phyloP scores from a whole-genome alignment of 208 protist genomes.

The Phytomonas sp. region DNA sequence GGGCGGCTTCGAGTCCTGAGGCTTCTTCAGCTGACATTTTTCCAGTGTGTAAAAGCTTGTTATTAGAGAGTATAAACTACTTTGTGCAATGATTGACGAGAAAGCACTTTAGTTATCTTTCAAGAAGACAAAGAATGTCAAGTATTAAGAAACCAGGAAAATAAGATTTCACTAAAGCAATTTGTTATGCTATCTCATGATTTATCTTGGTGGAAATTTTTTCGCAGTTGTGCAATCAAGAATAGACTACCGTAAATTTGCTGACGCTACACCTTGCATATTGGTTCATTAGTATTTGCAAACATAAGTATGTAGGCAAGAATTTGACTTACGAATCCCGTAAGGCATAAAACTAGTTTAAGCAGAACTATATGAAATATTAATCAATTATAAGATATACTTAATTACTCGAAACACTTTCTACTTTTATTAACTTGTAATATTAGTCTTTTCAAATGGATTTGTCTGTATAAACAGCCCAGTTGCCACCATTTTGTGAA shows the following conservation, averaged over 20 bases:
- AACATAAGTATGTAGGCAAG: background rate
- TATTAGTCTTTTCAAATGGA: slow-evolving; percentile 19
- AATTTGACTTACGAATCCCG: background rate
- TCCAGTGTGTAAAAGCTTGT: slow-evolving; percentile 6
- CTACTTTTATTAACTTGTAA: slow-evolving; percentile 6
- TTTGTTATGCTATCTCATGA: background rate
- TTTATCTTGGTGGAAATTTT: background rate
- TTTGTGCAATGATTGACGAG: slow-evolving; percentile 1
- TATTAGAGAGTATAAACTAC: slow-evolving; percentile 6
- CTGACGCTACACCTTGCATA: background rate
- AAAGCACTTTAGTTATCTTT: background rate
- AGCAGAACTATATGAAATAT: slow-evolving; percentile 1
- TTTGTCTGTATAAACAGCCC: slow-evolving; percentile 92
- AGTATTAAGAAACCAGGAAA: background rate
- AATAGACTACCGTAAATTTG: background rate
- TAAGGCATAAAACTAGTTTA: slow-evolving; percentile 4
- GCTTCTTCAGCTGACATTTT: slow-evolving; percentile 55
- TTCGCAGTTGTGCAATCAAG: background rate
- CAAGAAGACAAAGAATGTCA: background rate
- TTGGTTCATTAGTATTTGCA: background rate
- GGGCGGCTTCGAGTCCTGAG: slow-evolving; percentile 70
- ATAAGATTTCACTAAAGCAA: background rate
- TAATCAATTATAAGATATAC: background rate
- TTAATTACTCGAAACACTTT: background rate
- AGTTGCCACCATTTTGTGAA: slow-evolving; percentile 86